Evolutionary conservation across 1,284 basidiomycete genomes (phyloP), one percentile per base, ranked within the genome.

Genomic region (Cryptococcus sp.): DNA sequence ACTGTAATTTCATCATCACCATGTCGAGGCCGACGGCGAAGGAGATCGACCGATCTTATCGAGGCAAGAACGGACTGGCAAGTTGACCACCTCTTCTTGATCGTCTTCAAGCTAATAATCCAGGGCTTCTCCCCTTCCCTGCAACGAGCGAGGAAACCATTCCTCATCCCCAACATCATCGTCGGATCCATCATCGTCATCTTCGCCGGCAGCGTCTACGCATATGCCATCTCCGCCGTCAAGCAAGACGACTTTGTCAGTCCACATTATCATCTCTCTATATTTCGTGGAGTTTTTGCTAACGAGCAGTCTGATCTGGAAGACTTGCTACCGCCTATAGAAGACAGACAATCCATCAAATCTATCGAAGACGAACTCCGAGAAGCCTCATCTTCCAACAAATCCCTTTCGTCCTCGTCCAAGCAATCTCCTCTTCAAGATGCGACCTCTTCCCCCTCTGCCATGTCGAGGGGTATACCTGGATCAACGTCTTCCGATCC

Each of bases 151-250:
- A 82, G 93, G 32, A 81, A 80, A 59, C 92, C 89, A 9, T 97
- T 86, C 74, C 79, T 81, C 25, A 51, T 85, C 28, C 80, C 80
- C 58, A 97, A 97, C 71, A 79, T 83, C 14, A 48, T 94, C 40
- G 89, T 87, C 0, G 93, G 92, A 4, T 57, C 82, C 34, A 66
- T 77, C 3, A 80, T 97, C 50, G 78, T 82, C 37, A 78, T 79
- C 2, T 94, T 97, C 69, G 83, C 82, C 25, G 79, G 82, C n/a
- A 83, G 84, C 39, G 83, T 95, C 16, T 97, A 91, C 81, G 79
- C 82, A 9, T 97, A 97, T 74, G 93, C 91, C 14, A 93, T 97
- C 68, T 81, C 82, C 36, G 90, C 91, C 11, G 91, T 95, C 51
- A 89, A 86, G 68, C 91, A 95, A 68, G 92, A 95, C 64, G 84